Evolutionary conservation across 441 rosid genomes (phyloP).

Genomic region (Arabidopsis hybrid): DNA sequence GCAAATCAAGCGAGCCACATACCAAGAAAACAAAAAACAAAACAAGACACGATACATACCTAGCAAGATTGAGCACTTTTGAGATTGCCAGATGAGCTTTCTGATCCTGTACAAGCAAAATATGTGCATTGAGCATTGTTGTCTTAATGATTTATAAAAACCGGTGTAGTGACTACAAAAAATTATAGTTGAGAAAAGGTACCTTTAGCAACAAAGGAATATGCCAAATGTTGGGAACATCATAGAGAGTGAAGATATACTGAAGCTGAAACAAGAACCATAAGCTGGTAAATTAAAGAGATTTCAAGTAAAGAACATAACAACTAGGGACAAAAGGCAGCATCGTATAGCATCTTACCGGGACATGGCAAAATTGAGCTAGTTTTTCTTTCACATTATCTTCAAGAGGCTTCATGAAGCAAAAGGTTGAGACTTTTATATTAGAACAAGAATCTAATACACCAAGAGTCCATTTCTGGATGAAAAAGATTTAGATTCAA

Average conservation of each 20-base stretch:
- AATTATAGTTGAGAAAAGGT: conserved; percentile 14
- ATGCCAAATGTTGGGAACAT: conserved; percentile 96
- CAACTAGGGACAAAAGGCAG: background rate
- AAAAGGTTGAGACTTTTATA: background rate
- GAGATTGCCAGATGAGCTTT: conserved; percentile 85
- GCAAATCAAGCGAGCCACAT: background rate
- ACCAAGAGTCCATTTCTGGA: conserved; percentile 18
- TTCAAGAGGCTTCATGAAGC: conserved; percentile 69
- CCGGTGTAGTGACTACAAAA: background rate
- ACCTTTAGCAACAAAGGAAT: conserved; percentile 86
- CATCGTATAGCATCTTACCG: conserved; percentile 47
- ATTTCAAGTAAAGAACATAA: conserved; percentile 20
- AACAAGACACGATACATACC: conserved; percentile 47
- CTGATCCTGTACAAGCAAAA: conserved; percentile 64
- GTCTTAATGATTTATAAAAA: background rate
- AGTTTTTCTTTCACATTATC: conserved; percentile 75
- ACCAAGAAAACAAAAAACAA: conserved; percentile 28
- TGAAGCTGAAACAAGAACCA: conserved; percentile 57
- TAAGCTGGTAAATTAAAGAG: conserved; percentile 29
- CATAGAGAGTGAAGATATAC: conserved; percentile 79
- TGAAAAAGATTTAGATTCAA: background rate
- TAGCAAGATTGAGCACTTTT: conserved; percentile 65
- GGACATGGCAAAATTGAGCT: conserved; percentile 85
- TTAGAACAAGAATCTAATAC: conserved; percentile 10
- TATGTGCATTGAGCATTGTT: conserved; percentile 6